Base-by-base conservation (phyloP, 768 basidiomycete species). In the Mycena sanguinolenta region DNA sequence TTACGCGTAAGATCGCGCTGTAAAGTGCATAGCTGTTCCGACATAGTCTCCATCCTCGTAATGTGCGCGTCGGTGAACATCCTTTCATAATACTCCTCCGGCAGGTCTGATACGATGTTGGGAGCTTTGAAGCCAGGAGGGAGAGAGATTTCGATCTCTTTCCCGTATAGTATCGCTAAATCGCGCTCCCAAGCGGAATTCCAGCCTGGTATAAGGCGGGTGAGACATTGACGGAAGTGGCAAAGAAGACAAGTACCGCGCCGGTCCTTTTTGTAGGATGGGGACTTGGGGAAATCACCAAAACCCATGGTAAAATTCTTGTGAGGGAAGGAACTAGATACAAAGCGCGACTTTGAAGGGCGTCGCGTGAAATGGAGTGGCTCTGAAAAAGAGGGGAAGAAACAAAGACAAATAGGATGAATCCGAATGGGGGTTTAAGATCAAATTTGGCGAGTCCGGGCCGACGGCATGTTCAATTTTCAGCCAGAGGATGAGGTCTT, bases 1-100 rank as follows among this genome's bases (percentile, higher is more conserved):
- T 75, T 71, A 17, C 63, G 69, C 12, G 69, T 70, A 3, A 75
- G 54, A 27, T 75, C 69, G 2, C 69, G 61, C 27, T 75, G 72
- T 19, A 75, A 54, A 28, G 57, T 58, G 44, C 71, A 72, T 2
- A 75, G 58, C 59, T 73, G 65, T 10, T 55, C 21, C 27, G 39
- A 58, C 54, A 67, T 69, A 9, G 19, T 25, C 49, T 65, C 54
- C n/a, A 65, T 12, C 50, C 39, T 66, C 23, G 52, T 16, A 8
- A 65, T 63, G n/a, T 52, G 25, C 30, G 49, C 23, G 27, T 73
- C 72, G 5, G 38, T 19, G 21, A 63, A 55, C 67, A 70, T 59
- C 69, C 60, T 65, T 1, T 70, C 69, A 32, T 64, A 65, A 39
- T 64, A 64, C 6, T 44, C 30, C 6, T n/a, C 49, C 21, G 63